A percentile compares a stretch with the other conserved stretches of the same genome.
Conservation (phyloP, 208 protist genomes). For the Leishmania turanica region DNA sequence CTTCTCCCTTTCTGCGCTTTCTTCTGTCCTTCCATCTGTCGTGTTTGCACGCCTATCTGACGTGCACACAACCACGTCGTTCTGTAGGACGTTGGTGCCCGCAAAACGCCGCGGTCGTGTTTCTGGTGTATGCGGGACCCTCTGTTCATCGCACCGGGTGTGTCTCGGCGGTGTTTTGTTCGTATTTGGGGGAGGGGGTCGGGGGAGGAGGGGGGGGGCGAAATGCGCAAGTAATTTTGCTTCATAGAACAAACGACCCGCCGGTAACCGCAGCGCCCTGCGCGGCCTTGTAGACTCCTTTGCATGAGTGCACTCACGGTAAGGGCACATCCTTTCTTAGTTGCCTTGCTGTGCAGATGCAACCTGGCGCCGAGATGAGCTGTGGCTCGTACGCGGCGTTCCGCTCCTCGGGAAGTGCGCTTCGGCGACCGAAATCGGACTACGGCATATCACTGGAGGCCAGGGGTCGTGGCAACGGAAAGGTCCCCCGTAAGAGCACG, state of each 20-base stretch:
- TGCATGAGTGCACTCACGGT: neutral
- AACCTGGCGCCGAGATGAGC: neutral
- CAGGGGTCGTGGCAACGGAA: neutral
- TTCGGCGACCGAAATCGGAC: slow-evolving; percentile 11
- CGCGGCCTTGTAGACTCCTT: neutral
- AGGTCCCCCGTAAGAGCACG: too few species aligned
- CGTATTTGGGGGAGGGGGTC: too few species aligned
- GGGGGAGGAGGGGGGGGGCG: too few species aligned
- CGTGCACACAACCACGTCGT: neutral
- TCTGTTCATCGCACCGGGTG: neutral
- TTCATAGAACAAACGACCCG: neutral
- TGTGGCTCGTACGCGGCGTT: slow-evolving; percentile 1
- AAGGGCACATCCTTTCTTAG: neutral
- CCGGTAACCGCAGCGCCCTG: neutral
- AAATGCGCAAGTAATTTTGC: too few species aligned
- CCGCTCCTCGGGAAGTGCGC: neutral
- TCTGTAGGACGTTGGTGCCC: too few species aligned
- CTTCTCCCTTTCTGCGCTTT: neutral
- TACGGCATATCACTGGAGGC: slow-evolving; percentile 18
- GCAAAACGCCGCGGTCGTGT: neutral
- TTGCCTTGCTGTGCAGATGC: neutral
- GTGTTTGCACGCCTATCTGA: neutral
- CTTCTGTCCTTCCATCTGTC: neutral
- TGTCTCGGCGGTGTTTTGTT: neutral
- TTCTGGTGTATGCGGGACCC: neutral